phyloP scores from a whole-genome alignment of 192 early-diverging fungal species.

The Backusella morwellensis region DNA sequence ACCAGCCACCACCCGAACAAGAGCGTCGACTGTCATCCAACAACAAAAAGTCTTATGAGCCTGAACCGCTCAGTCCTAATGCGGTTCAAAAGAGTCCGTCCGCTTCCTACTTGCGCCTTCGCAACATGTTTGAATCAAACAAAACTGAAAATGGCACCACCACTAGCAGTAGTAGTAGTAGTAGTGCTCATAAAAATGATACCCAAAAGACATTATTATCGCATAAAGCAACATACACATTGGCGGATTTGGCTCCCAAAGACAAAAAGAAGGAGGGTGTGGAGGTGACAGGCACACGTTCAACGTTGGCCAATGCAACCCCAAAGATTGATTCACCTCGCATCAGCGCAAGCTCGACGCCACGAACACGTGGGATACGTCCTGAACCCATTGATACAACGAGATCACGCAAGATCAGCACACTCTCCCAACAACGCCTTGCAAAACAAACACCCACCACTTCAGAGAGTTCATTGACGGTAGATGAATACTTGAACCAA shows the following conservation, averaged over 20 bases:
- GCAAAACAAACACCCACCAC: background rate
- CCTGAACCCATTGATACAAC: conserved; percentile 6
- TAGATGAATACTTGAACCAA: conserved; percentile 1
- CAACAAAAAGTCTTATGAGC: background rate
- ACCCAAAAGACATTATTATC: background rate
- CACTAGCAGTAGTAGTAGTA: no score
- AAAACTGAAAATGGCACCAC: background rate
- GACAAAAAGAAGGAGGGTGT: background rate
- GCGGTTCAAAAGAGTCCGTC: background rate
- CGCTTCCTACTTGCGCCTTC: conserved; percentile 2
- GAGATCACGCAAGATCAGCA: conserved; percentile 5
- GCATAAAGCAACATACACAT: conserved; percentile 1
- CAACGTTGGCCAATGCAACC: conserved; percentile 5
- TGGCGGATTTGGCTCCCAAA: conserved; percentile 7
- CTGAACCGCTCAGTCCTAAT: background rate
- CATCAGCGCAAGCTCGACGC: conserved; percentile 11
- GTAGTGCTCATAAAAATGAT: background rate
- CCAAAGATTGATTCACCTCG: conserved; percentile 15
- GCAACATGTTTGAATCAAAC: conserved; percentile 10
- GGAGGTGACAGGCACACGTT: background rate
- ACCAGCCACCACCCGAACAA: background rate
- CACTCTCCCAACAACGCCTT: background rate
- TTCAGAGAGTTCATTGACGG: background rate
- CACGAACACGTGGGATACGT: background rate
- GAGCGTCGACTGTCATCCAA: background rate